These are phyloP conservation scores for Trichoderma sp. DNA, from an alignment of 2,329 filamentous ascomycete species.

Conservation along the genomic window DNA sequence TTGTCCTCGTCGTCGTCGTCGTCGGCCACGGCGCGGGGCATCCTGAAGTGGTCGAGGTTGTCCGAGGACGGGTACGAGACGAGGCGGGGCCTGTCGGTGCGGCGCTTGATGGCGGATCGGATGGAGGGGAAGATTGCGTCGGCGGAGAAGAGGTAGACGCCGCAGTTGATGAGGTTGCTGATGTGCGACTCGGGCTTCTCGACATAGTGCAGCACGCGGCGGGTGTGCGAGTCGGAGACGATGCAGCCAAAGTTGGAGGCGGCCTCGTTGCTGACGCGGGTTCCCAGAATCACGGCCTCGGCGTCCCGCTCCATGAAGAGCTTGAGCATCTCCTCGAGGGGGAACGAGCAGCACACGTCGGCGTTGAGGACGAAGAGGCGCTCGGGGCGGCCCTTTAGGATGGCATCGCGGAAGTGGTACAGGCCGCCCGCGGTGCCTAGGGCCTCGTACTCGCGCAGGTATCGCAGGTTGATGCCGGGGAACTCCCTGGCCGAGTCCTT, in stretches of 20 bases:
- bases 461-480: slow-evolving; percentile 81
- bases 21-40: slow-evolving; percentile 36
- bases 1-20: slow-evolving; percentile 54
- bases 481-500: slow-evolving; percentile 83
- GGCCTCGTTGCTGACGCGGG: slow-evolving; percentile 83
- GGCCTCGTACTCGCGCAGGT: slow-evolving; percentile 95
- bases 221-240: slow-evolving; percentile 88
- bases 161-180: slow-evolving; percentile 98
- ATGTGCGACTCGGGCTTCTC: slow-evolving; percentile 97
- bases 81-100: slow-evolving; percentile 84
- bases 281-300: slow-evolving; percentile 94
- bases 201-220: slow-evolving; percentile 96
- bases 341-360: slow-evolving; percentile 98
- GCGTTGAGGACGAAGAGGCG: slow-evolving; percentile 97
- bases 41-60: slow-evolving; percentile 71
- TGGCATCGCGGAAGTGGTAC: slow-evolving; percentile 98
- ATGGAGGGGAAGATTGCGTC: slow-evolving; percentile 97
- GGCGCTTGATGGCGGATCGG: slow-evolving; percentile 89
- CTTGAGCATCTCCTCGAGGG: slow-evolving; percentile 90
- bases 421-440: slow-evolving; percentile 93
- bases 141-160: slow-evolving; percentile 94
- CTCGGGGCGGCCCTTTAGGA: slow-evolving; percentile 92
- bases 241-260: slow-evolving; percentile 98
- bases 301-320: slow-evolving; percentile 93
- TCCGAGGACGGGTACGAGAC: slow-evolving; percentile 95